Conservation (phyloP, 148 eudicot species). For the Silene uniflora region DNA sequence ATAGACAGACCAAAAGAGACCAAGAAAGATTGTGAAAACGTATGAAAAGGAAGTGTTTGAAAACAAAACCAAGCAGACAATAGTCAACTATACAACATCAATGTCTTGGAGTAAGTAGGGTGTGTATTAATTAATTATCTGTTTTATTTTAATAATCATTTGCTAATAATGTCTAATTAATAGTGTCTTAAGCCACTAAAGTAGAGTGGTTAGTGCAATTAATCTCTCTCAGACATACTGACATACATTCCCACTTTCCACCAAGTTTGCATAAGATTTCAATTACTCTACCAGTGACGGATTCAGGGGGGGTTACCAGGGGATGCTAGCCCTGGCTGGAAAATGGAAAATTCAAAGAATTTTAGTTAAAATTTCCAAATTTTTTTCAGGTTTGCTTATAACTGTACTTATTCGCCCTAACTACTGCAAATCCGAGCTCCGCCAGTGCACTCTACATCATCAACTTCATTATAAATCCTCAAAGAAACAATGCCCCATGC, state of each 20-base stretch:
- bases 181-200: conserved; percentile 16
- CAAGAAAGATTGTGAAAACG: conserved; percentile 10
- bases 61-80: conserved; percentile 34
- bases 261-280: conserved; percentile 10
- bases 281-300: neutral
- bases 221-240: too few species aligned
- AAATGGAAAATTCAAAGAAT: neutral
- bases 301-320: too few species aligned
- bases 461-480: too few species aligned
- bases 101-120: conserved; percentile 21
- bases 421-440: neutral
- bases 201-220: conserved; percentile 11
- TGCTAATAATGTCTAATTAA: neutral
- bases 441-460: neutral
- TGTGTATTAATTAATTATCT: neutral
- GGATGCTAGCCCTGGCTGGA: neutral
- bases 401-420: too few species aligned
- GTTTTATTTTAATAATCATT: neutral
- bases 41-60: conserved; percentile 22
- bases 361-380: too few species aligned
- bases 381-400: too few species aligned
- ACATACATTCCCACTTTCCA: conserved; percentile 25
- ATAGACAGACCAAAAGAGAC: neutral
- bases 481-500: too few species aligned
- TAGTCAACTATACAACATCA: conserved; percentile 36